Evolutionary conservation across 331 rosid species (phyloP), one percentile per base, ranked within the genome.

Genomic region (Stylosanthes scabra): DNA sequence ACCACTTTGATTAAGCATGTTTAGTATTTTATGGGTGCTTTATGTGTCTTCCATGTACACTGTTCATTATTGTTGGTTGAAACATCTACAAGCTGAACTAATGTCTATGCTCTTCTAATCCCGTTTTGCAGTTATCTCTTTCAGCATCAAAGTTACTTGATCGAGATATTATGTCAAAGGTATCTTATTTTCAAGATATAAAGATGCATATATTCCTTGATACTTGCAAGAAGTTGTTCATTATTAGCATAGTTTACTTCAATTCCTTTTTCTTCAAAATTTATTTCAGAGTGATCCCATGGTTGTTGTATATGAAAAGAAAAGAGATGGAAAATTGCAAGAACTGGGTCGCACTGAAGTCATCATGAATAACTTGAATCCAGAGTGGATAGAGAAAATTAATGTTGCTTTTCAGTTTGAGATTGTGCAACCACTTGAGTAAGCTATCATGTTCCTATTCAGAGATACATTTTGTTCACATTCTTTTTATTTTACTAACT

Each of bases 301-400:
- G 97, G 88, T 73, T 13, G 89, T 90, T 50, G 87, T 54, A 41
- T 85, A 25, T 69, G 66, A 65, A 10, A 87, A 91, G 79, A 87
- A 85, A 75, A 68, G 29, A 49, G 87, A 83, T 77, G 97, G 88
- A 8, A 83, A 34, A 74, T 84, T 89, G 12, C 83, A 84, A 72
- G 98, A 93, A 73, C 61, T 93, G 51, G 96, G 98, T 41, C 88
- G 98, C 66, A 90, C 96, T 16, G 98, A 93, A 84, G 97, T 91
- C 46, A 81, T 93, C 69, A 37, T 85, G 80, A 93, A 93, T 75
- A 80, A 68, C 70, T 79, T 93, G 68, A 89, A 84, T 87, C 98
- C 93, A 1, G 76, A 29, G 41, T 93, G 98, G 97, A 93, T 93
- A 52, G 78, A 80, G 72, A 91, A 93, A 89, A 77, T 93, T 63